Conservation (phyloP, 2,329 filamentous ascomycete species). For the Nemania sp. region DNA sequence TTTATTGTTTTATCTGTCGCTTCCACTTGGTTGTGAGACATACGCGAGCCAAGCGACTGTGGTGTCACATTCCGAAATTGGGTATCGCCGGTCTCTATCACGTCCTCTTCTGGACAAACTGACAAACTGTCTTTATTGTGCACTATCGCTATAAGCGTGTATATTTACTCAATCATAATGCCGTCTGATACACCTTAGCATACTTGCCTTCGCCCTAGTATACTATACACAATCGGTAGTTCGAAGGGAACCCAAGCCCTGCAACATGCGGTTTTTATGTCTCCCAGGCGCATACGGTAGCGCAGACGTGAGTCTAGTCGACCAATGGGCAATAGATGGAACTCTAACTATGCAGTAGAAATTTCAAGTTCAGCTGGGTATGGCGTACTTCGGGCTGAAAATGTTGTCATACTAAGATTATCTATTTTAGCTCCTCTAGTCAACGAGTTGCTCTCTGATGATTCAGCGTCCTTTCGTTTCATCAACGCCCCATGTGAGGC, state of each 20-base stretch:
- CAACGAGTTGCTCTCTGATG: constrained; percentile 51
- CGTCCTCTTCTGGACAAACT: constrained; percentile 5
- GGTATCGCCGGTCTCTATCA: not conserved
- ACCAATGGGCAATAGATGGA: constrained; percentile 2
- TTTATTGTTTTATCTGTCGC: not conserved
- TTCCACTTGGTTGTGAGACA: not conserved
- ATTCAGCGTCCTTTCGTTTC: constrained; percentile 54
- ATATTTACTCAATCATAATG: not conserved
- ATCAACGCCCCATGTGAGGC: constrained; percentile 55
- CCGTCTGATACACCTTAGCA: constrained; percentile 2
- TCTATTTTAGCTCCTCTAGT: constrained; percentile 48
- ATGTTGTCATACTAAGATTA: constrained; percentile 21
- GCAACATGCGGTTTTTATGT: constrained; percentile 59
- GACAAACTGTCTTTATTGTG: constrained; percentile 19
- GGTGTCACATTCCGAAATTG: constrained; percentile 7
- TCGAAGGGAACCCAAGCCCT: constrained; percentile 11
- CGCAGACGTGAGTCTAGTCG: constrained; percentile 42
- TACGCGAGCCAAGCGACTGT: not conserved
- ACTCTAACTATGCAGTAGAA: constrained; percentile 45
- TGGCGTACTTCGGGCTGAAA: constrained; percentile 19
- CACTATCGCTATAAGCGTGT: constrained; percentile 22
- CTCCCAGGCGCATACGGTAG: constrained; percentile 62
- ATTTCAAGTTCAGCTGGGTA: constrained; percentile 59
- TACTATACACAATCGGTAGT: constrained; percentile 9
- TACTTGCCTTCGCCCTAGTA: constrained; percentile 22